phyloP scores from a whole-genome alignment of 2,329 filamentous ascomycete species.

The Neonectria coccinea region DNA sequence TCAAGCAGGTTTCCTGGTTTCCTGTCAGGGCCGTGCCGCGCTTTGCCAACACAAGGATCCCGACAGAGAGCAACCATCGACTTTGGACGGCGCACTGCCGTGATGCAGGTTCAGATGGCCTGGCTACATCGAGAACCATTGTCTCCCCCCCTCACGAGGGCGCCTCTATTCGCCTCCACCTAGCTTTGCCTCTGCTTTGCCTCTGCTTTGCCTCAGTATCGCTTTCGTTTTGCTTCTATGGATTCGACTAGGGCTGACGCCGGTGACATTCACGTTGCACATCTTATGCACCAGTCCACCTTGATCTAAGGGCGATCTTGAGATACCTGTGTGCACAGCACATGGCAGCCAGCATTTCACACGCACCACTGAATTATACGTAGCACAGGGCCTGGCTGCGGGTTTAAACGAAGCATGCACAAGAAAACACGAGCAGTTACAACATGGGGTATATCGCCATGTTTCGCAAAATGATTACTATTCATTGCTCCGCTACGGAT shows the following conservation, averaged over 20 bases:
- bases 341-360: slow-evolving; percentile 25
- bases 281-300: slow-evolving; percentile 11
- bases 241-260: slow-evolving; percentile 24
- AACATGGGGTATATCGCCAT: slow-evolving; percentile 8
- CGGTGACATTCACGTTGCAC: slow-evolving; percentile 13
- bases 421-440: slow-evolving; percentile 5
- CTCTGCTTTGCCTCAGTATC: neutral
- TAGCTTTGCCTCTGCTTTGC: slow-evolving; percentile 7
- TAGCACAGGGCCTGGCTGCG: slow-evolving; percentile 4
- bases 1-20: slow-evolving; percentile 17
- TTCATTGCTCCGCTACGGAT: slow-evolving; percentile 12
- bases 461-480: slow-evolving; percentile 15
- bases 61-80: slow-evolving; percentile 32
- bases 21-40: slow-evolving; percentile 24
- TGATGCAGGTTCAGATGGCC: slow-evolving; percentile 25
- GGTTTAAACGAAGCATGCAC: slow-evolving; percentile 4
- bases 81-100: slow-evolving; percentile 33
- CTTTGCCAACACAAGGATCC: slow-evolving; percentile 37
- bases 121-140: slow-evolving; percentile 9
- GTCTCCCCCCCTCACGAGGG: slow-evolving; percentile 11
- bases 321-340: slow-evolving; percentile 13
- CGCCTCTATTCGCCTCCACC: slow-evolving; percentile 3
- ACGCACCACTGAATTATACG: slow-evolving; percentile 2
- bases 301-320: slow-evolving; percentile 16
- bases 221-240: neutral